Conservation (phyloP, 1,284 basidiomycete species). For the Ustilago esculenta region DNA sequence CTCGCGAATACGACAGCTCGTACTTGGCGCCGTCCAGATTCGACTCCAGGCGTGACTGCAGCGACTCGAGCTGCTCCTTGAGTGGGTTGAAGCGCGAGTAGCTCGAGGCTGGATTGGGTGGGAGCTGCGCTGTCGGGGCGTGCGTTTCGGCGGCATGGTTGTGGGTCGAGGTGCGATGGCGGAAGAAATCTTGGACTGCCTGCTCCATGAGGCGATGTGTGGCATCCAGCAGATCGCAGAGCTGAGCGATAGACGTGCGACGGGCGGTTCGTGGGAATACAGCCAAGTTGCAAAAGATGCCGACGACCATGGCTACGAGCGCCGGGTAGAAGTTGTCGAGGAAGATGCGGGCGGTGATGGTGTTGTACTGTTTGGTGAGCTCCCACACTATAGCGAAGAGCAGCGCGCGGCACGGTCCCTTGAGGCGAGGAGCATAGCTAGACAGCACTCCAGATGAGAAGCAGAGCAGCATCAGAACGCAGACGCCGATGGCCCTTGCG, state of each 20-base stretch:
- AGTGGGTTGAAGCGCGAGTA: conserved; percentile 14
- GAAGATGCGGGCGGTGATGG: conserved; percentile 47
- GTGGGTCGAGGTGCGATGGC: not conserved
- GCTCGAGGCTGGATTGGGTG: too few relatives aligned
- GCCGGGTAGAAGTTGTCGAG: conserved; percentile 53
- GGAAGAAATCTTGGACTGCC: conserved; percentile 44
- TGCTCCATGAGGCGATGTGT: conserved; percentile 31
- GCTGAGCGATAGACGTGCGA: conserved; percentile 22
- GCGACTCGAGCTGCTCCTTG: conserved; percentile 11
- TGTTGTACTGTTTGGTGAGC: conserved; percentile 39
- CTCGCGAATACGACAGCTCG: conserved; percentile 45
- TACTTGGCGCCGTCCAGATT: conserved; percentile 46
- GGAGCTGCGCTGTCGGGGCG: not conserved
- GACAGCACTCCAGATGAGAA: conserved; percentile 44
- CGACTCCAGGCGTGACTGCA: conserved; percentile 12
- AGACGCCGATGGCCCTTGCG: conserved; percentile 53
- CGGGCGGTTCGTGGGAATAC: conserved; percentile 51
- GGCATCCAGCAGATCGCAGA: conserved; percentile 23
- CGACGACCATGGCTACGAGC: conserved; percentile 43
- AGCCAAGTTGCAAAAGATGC: conserved; percentile 38
- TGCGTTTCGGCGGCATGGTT: not conserved
- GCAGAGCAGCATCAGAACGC: conserved; percentile 42
- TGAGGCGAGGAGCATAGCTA: conserved; percentile 52
- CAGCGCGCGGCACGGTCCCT: conserved; percentile 36
- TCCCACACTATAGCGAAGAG: conserved; percentile 53